Base-by-base conservation (phyloP, 495 filamentous ascomycete genomes). In the Apodospora peruviana region DNA sequence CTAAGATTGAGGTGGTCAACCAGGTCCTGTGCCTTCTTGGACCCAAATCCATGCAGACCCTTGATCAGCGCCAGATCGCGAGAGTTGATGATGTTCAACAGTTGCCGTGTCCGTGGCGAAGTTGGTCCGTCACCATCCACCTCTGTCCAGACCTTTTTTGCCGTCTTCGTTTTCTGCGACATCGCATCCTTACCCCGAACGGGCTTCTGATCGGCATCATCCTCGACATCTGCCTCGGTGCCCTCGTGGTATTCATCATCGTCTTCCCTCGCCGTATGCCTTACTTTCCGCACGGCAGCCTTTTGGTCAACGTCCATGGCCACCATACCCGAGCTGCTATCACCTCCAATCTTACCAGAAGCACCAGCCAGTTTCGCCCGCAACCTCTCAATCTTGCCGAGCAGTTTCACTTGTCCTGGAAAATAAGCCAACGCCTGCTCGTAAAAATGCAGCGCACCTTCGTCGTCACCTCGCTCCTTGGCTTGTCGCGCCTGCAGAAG, bases 401-500 rank as follows among this genome's bases (percentile, higher is more conserved):
- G 66, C 12, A 98, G 76, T 62, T 93, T 96, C 39, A 80, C 72
- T 59, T 96, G 93, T 2, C 84, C 81, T 0, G 91, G 93, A 58
- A 98, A 98, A 62, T 82, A 90, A 0, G 86, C 83, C 24, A 87
- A 66, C 2, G 93, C 93, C 29, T 88, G 70, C 60, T 89, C 83
- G 53, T 94, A 96, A 83, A 94, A 90, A 57, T 76, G 84, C 55
- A 98, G 63, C 0, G 91, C 90, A 20, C 80, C 87, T 3, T 69
- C 68, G 39, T 91, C 81, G 51, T 96, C 88, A 0, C 89, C 89
- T 1, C 84, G 75, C 21, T 84, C 86, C 51, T 87, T 87, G 54
- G 95, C 89, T 57, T 96, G 90, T 53, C 93, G 89, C 0, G 90
- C 93, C 80, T 95, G 91, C 14, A 96, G 74, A 45, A 96, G 65